phyloP scores from a whole-genome alignment of 495 filamentous ascomycete species.

The Penicillium maclennaniae region DNA sequence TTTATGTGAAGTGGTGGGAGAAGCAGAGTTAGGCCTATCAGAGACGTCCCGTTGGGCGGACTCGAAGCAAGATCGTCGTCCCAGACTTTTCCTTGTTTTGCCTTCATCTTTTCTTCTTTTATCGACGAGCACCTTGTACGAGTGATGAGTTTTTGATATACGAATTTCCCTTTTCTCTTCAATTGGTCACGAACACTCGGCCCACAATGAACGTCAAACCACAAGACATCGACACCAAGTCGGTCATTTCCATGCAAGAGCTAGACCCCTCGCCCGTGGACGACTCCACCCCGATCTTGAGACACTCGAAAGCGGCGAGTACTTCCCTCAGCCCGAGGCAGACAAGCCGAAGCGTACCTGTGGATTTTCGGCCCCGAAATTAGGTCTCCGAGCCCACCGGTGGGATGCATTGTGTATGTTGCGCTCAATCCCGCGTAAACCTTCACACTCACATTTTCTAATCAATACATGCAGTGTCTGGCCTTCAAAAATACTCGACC shows the following conservation, averaged over 20 bases:
- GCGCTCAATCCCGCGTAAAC: not conserved
- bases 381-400: constrained; percentile 58
- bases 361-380: constrained; percentile 25
- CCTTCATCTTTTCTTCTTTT: not conserved
- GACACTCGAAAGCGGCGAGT: constrained; percentile 52
- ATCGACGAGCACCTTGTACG: constrained; percentile 5
- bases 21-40: constrained; percentile 12
- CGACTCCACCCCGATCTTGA: constrained; percentile 48
- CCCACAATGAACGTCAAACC: constrained; percentile 12
- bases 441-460: not conserved
- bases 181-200: constrained; percentile 4
- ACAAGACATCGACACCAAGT: constrained; percentile 36
- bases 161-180: constrained; percentile 10
- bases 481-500: constrained; percentile 80
- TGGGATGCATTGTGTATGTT: constrained; percentile 60
- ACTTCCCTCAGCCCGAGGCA: constrained; percentile 42
- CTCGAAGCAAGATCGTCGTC: constrained; percentile 12
- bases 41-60: constrained; percentile 6
- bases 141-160: constrained; percentile 11
- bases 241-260: constrained; percentile 65
- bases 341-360: constrained; percentile 11
- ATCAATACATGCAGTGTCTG: constrained; percentile 53
- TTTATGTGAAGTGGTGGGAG: constrained; percentile 7
- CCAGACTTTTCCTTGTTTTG: constrained; percentile 19
- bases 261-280: constrained; percentile 82